These are phyloP conservation scores for Backusella psychrophila DNA, from an alignment of 192 early-diverging fungal genomes.

Conservation along the genomic window DNA sequence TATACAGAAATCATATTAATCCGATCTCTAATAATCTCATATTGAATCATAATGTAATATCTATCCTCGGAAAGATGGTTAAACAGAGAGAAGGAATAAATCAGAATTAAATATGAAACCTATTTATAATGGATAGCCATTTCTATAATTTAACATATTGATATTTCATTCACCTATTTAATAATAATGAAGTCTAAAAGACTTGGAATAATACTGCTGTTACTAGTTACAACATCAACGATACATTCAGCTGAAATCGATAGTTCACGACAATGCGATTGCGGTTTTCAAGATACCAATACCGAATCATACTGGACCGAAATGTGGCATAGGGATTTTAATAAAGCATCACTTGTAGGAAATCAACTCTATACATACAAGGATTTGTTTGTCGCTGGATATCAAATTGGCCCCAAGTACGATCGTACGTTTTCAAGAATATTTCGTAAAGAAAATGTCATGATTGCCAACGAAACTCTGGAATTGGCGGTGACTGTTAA, in stretches of 20 bases:
- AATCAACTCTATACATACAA: not conserved
- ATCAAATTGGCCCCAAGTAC: not conserved
- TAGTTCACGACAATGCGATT: constrained; percentile 15
- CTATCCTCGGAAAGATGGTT: not conserved
- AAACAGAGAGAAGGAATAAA: not conserved
- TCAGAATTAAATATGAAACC: not conserved
- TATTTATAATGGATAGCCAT: not conserved
- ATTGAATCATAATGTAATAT: not conserved
- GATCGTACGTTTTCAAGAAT: constrained; percentile 9
- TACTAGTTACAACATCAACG: not conserved
- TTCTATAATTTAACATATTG: not conserved
- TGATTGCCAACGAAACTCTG: constrained; percentile 11
- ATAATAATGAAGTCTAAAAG: not conserved
- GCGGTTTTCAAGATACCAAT: constrained; percentile 12
- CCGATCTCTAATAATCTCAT: not conserved
- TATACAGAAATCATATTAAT: not conserved
- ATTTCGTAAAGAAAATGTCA: constrained; percentile 1
- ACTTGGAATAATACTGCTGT: not conserved
- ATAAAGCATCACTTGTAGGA: not conserved
- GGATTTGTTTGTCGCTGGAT: not conserved
- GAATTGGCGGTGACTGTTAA: constrained; percentile 12
- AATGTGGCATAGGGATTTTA: constrained; percentile 17
- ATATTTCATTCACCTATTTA: not conserved
- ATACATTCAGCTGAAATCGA: not conserved
- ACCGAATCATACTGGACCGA: constrained; percentile 11